Percentiles rank a stretch among this genome's conserved stretches.
Evolutionary conservation across 1,284 basidiomycete genomes (phyloP).

Genomic region (Pseudozyma hubeiensis): DNA sequence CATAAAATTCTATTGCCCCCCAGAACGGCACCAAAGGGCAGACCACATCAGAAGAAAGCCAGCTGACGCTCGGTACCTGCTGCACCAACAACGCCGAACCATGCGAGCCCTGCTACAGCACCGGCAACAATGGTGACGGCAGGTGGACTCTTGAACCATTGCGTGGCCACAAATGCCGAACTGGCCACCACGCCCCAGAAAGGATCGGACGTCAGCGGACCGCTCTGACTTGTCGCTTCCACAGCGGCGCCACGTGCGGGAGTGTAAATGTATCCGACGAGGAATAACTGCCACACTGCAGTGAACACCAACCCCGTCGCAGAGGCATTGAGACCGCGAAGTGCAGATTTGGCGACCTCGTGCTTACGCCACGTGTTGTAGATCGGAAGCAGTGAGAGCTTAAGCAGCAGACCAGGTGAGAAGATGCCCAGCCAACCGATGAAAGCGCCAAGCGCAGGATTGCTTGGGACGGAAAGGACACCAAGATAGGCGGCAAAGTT

Average conservation of each 20-base stretch:
- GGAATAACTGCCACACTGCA: slow-evolving; percentile 73
- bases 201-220: slow-evolving; percentile 70
- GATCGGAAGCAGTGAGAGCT: slow-evolving; percentile 73
- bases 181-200: slow-evolving; percentile 71
- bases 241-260: slow-evolving; percentile 62
- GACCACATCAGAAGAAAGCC: slow-evolving; percentile 26
- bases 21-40: too few species aligned
- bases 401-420: slow-evolving; percentile 72
- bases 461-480: slow-evolving; percentile 69
- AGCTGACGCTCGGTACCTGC: slow-evolving; percentile 40
- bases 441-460: slow-evolving; percentile 71
- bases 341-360: slow-evolving; percentile 69
- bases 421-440: slow-evolving; percentile 70
- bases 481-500: slow-evolving; percentile 75
- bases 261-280: slow-evolving; percentile 57
- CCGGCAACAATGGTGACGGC: slow-evolving; percentile 69
- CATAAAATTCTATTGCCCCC: too few species aligned
- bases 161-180: slow-evolving; percentile 46
- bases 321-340: slow-evolving; percentile 74
- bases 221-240: slow-evolving; percentile 56
- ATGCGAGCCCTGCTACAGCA: slow-evolving; percentile 69
- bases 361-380: slow-evolving; percentile 72
- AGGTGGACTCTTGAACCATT: slow-evolving; percentile 69
- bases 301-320: slow-evolving; percentile 74
- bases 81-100: slow-evolving; percentile 69